phyloP scores from a whole-genome alignment of 2,329 filamentous ascomycete genomes.

The Diaporthe citri region DNA sequence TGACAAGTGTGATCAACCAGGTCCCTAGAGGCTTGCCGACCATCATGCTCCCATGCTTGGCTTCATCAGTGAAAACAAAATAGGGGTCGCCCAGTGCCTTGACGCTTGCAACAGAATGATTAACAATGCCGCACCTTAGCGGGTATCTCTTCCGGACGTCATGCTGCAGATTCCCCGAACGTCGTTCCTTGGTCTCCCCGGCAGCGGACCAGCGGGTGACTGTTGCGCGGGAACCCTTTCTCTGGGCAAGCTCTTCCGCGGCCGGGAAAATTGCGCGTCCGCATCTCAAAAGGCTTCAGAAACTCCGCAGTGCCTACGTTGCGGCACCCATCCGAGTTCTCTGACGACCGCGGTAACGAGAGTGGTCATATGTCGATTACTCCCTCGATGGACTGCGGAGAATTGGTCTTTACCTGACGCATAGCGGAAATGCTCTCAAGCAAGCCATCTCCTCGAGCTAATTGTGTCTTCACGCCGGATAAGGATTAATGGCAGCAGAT shows the following conservation, averaged over 20 bases:
- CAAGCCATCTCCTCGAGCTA: not conserved
- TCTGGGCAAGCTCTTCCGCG: slow-evolving; percentile 19
- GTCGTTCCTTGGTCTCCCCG: slow-evolving; percentile 24
- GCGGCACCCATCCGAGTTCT: slow-evolving; percentile 1
- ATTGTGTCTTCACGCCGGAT: not conserved
- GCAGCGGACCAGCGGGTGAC: slow-evolving; percentile 13
- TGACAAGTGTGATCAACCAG: not conserved
- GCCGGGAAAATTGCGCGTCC: not conserved
- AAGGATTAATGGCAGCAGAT: not conserved
- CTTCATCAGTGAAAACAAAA: slow-evolving; percentile 11
- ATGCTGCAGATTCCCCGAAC: slow-evolving; percentile 22
- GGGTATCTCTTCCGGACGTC: slow-evolving; percentile 21
- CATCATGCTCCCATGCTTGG: not conserved
- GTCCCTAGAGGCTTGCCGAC: not conserved
- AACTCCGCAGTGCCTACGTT: not conserved
- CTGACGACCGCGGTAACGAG: not conserved
- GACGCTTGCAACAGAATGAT: slow-evolving; percentile 32
- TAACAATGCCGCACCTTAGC: slow-evolving; percentile 14
- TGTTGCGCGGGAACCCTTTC: slow-evolving; percentile 1
- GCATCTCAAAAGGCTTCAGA: not conserved
- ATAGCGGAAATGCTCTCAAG: not conserved
- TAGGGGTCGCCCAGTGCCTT: slow-evolving; percentile 4
- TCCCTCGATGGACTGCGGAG: not conserved
- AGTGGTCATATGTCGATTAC: not conserved
- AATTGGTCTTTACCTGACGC: not conserved